Conservation (phyloP, 225 moss, liverwort and hornwort genomes). For the Pseudoscleropodium purum region DNA sequence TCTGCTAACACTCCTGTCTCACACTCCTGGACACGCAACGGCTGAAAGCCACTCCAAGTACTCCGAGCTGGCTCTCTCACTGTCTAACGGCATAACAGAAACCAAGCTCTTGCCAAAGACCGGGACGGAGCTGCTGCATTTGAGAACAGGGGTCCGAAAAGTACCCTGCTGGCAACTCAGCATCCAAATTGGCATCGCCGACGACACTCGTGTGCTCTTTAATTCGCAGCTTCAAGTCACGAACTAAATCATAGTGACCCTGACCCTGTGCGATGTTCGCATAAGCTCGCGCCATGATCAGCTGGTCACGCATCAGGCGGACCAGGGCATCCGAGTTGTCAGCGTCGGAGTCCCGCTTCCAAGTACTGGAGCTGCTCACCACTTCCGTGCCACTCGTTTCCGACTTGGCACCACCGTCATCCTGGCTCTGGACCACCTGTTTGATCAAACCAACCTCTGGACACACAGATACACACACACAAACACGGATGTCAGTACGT, state of each 20-base stretch:
- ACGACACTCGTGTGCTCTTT: constrained; percentile 26
- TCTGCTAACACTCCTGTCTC: too few species aligned
- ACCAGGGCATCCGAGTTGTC: constrained; percentile 51
- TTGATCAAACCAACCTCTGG: constrained; percentile 11
- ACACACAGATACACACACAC: background rate
- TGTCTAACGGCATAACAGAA: background rate
- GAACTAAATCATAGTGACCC: constrained; percentile 28
- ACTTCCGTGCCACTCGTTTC: constrained; percentile 10
- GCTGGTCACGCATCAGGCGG: constrained; percentile 44
- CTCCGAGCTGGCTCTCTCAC: background rate
- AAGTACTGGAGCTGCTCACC: constrained; percentile 26
- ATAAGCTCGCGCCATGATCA: constrained; percentile 53
- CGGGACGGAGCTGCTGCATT: background rate
- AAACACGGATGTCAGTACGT: background rate
- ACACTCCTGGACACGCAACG: background rate
- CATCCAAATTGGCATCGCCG: constrained; percentile 29
- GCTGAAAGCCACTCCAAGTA: background rate
- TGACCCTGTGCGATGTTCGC: constrained; percentile 39
- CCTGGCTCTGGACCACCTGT: constrained; percentile 9
- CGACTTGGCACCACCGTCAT: background rate
- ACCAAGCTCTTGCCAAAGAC: background rate
- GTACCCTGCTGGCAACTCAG: constrained; percentile 30
- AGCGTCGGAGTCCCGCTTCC: constrained; percentile 34
- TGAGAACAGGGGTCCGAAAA: background rate
- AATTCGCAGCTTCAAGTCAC: constrained; percentile 35